Percentiles rank a stretch among this genome's conserved stretches.
Evolutionary conservation across 371 early-diverging fungal genomes (phyloP).

Genomic region (Apophysomyces elegans): DNA sequence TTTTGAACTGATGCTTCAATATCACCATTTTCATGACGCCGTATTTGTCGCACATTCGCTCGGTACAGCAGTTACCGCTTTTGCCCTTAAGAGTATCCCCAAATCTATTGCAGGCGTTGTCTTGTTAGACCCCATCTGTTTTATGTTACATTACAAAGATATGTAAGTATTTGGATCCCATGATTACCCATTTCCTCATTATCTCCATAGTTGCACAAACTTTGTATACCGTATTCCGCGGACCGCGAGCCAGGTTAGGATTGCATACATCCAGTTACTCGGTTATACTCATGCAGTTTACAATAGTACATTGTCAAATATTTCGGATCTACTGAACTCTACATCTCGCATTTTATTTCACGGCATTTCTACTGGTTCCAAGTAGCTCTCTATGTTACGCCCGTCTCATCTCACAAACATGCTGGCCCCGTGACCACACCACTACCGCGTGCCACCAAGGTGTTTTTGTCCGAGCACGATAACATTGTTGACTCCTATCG

Average conservation of each 20-base stretch:
- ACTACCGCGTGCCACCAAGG: conserved; percentile 37
- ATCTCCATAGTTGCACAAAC: conserved; percentile 51
- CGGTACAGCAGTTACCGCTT: conserved; percentile 63
- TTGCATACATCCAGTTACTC: neutral
- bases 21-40: conserved; percentile 60
- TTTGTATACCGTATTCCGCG: conserved; percentile 71
- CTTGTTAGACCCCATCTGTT: conserved; percentile 72
- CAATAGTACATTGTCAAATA: conserved; percentile 59
- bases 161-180: conserved; percentile 34
- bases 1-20: conserved; percentile 62
- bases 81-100: conserved; percentile 52
- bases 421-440: conserved; percentile 21
- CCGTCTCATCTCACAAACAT: conserved; percentile 23
- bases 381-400: conserved; percentile 52
- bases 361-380: conserved; percentile 74
- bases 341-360: conserved; percentile 67
- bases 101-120: conserved; percentile 56
- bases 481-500: conserved; percentile 54
- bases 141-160: conserved; percentile 67
- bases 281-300: neutral
- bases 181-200: neutral
- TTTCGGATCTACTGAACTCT: conserved; percentile 71
- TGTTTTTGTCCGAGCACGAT: conserved; percentile 56
- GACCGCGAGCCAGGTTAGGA: conserved; percentile 59
- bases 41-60: conserved; percentile 73